Conservation (phyloP, 2,329 filamentous ascomycete genomes). For the Cryphonectria naterciae region DNA sequence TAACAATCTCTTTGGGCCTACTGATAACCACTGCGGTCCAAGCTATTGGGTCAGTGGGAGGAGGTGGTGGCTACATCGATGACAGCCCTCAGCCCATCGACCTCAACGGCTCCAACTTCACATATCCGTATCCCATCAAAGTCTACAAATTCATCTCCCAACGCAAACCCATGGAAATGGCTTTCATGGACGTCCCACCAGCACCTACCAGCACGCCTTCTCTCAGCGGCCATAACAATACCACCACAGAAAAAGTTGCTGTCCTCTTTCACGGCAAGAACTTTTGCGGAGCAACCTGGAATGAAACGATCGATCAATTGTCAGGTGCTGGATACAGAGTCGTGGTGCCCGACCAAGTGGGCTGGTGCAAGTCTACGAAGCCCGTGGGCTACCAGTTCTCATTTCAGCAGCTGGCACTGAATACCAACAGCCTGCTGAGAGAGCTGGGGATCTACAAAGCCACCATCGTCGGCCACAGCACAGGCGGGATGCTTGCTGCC, state of each 20-base stretch:
- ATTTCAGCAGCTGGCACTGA: constrained; percentile 54
- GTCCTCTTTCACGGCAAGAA: constrained; percentile 60
- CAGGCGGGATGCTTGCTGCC: constrained; percentile 45
- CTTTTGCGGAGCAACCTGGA: constrained; percentile 60
- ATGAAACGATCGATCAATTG: constrained; percentile 49
- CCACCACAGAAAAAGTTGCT: constrained; percentile 42
- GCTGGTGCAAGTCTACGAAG: constrained; percentile 62
- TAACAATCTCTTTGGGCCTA: neutral
- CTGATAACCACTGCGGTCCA: neutral
- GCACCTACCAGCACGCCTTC: constrained; percentile 34
- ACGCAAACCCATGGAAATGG: constrained; percentile 54
- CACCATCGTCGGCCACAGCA: constrained; percentile 57
- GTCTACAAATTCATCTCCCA: constrained; percentile 54
- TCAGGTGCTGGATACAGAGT: constrained; percentile 52
- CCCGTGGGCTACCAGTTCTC: constrained; percentile 55
- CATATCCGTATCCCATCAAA: constrained; percentile 56
- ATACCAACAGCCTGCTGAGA: constrained; percentile 45
- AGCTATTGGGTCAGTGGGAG: constrained; percentile 14
- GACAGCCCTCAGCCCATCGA: constrained; percentile 45
- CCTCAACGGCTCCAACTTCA: constrained; percentile 55
- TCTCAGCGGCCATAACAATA: neutral
- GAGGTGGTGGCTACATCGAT: constrained; percentile 34
- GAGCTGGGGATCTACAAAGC: constrained; percentile 31
- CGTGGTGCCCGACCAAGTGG: constrained; percentile 58
- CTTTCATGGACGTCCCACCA: constrained; percentile 57